Evolutionary conservation across 2,329 filamentous ascomycete genomes (phyloP).

Genomic region (Aspergillus transmontanensis): DNA sequence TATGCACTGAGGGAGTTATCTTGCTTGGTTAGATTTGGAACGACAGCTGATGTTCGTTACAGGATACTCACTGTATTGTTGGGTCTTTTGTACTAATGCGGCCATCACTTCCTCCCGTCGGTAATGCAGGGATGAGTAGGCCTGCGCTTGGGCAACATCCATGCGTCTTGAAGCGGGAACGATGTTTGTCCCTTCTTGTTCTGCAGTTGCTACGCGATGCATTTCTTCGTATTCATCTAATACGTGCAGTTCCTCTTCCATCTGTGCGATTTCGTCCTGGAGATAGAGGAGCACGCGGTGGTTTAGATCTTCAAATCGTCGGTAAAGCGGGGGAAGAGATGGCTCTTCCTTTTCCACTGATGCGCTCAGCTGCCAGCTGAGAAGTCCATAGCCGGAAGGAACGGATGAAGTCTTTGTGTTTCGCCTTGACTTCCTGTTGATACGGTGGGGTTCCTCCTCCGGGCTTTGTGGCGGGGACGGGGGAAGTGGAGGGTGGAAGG

Average conservation of each 20-base stretch:
- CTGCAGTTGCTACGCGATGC: conserved; percentile 35
- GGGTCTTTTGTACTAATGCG: conserved; percentile 58
- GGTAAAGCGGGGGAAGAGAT: conserved; percentile 66
- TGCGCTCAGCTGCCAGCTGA: conserved; percentile 36
- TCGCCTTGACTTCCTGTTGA: conserved; percentile 23
- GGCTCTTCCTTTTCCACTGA: conserved; percentile 31
- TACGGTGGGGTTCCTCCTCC: conserved; percentile 29
- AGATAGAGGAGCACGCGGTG: conserved; percentile 80
- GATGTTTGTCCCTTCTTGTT: conserved; percentile 34
- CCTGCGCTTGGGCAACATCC: conserved; percentile 48
- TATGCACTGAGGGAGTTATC: conserved; percentile 50
- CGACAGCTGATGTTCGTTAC: neutral
- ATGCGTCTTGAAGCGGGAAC: conserved; percentile 44
- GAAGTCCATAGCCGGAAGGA: conserved; percentile 39
- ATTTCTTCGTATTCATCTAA: conserved; percentile 64
- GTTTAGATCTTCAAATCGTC: conserved; percentile 79
- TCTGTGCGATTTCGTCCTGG: conserved; percentile 79
- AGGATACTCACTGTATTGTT: conserved; percentile 60
- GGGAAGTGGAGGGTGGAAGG: conserved; percentile 28
- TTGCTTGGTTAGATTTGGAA: conserved; percentile 16
- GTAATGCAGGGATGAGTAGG: conserved; percentile 56
- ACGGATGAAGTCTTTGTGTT: conserved; percentile 25
- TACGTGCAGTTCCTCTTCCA: conserved; percentile 74
- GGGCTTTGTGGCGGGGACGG: conserved; percentile 39
- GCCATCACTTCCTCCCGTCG: conserved; percentile 58